Base-by-base conservation (phyloP, 2,329 filamentous ascomycete species). In the Alternaria novae-zelandiae region DNA sequence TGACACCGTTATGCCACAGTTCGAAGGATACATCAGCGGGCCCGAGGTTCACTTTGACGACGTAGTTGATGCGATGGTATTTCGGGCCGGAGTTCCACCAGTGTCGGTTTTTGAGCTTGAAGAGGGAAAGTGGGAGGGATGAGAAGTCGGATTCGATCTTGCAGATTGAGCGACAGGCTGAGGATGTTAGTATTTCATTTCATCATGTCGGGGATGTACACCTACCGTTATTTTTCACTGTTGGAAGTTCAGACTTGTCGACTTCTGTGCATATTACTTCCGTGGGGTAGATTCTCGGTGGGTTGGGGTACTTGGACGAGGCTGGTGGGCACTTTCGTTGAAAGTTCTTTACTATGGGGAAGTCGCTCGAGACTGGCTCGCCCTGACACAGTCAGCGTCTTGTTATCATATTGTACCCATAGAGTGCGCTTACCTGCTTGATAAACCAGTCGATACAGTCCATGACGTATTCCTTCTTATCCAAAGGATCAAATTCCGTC, bases 381-480 rank as follows among this genome's bases (percentile, higher is more conserved):
- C 68, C 67, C 68, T 72, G 3, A 79, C 64, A 44, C 76, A 58
- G 20, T 54, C 21, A 63, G 61, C 23, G 9, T 6, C 25, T n/a
- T n/a, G n/a, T n/a, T n/a, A n/a, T n/a, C n/a, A n/a, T n/a, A n/a
- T n/a, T n/a, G n/a, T n/a, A n/a, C n/a, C n/a, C n/a, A n/a, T n/a
- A n/a, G n/a, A n/a, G n/a, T n/a, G 23, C 13, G 9, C 28, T 47
- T 58, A 54, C 68, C 55, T 69, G 63, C 55, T 73, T 77, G 12
- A 80, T 72, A 55, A 80, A 80, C 78, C 78, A 80, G 9, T 73
- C 78, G 10, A 80, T 73, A 10, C 72, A 74, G 28, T 80, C 63
- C 43, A 72, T 67, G n/a, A 80, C 67, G 51, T 80, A 80, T 13
- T 69, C 23, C 41, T 79, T 79, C n/a, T 73, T 72, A 51, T 80